Evolutionary conservation across 371 early-diverging fungal species (phyloP).

Genomic region (Nematocida minor): DNA sequence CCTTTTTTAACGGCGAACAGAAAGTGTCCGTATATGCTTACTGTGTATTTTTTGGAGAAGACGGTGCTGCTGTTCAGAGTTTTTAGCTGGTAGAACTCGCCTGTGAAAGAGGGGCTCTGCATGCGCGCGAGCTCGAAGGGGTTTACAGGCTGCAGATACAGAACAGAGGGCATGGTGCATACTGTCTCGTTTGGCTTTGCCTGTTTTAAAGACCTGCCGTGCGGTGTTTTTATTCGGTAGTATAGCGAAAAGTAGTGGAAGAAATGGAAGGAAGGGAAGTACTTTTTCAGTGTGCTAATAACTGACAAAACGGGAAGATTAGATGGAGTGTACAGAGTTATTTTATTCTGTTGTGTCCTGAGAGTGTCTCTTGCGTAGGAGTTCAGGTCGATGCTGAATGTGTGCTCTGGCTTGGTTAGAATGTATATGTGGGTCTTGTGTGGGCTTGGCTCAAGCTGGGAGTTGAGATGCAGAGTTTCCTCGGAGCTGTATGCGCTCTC

Average conservation of each 20-base stretch:
- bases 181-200: not conserved
- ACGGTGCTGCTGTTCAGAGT: not conserved
- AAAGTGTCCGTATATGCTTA: slow-evolving; percentile 27
- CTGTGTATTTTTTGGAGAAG: slow-evolving; percentile 15
- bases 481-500: not conserved
- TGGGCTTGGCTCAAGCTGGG: not conserved
- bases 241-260: slow-evolving; percentile 12
- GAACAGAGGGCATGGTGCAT: not conserved
- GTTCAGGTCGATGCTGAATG: not conserved
- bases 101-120: not conserved
- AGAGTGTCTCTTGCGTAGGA: not conserved
- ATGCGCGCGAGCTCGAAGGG: not conserved
- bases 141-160: slow-evolving; percentile 13
- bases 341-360: not conserved
- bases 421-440: not conserved
- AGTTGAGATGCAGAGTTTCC: slow-evolving; percentile 1
- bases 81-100: slow-evolving; percentile 13
- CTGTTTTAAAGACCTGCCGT: not conserved
- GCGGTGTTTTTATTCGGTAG: not conserved
- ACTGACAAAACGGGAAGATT: not conserved
- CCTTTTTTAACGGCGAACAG: slow-evolving; percentile 28
- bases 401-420: not conserved
- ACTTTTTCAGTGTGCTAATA: not conserved
- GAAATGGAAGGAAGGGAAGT: not conserved
- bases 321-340: not conserved